Percentiles rank a stretch among this genome's conserved stretches.
Conservation (phyloP, 768 basidiomycete genomes). For the Chalciporus piperatus region DNA sequence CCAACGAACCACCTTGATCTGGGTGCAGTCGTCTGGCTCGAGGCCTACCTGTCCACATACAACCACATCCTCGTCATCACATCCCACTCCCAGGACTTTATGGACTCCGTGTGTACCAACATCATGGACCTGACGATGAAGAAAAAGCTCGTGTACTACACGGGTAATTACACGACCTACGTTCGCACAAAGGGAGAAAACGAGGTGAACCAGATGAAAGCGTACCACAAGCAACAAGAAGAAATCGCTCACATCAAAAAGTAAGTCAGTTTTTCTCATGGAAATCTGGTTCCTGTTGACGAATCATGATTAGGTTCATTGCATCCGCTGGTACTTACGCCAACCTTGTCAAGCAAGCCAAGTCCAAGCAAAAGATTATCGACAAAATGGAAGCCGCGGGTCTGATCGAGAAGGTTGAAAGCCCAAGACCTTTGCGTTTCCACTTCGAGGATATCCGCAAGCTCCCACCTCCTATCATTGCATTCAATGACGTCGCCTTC, state of each 20-base stretch:
- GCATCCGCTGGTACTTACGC: conserved; percentile 99
- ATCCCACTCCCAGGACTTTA: conserved; percentile 98
- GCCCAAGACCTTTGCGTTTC: conserved; percentile 73
- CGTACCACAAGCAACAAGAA: conserved; percentile 97
- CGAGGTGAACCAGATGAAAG: conserved; percentile 99
- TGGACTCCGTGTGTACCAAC: conserved; percentile 97
- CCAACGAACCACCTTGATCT: conserved; percentile 93
- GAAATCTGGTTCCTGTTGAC: conserved; percentile 8
- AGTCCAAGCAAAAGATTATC: conserved; percentile 99
- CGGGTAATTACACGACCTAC: conserved; percentile 96
- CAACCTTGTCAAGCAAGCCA: conserved; percentile 97
- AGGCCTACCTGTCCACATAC: conserved; percentile 96
- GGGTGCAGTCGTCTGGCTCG: conserved; percentile 97
- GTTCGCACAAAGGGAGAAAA: conserved; percentile 96
- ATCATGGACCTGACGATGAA: conserved; percentile 93
- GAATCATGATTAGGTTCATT: conserved; percentile 65
- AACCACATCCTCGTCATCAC: conserved; percentile 98
- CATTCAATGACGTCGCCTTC: conserved; percentile 93
- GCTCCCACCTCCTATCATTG: conserved; percentile 95
- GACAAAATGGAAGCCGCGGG: conserved; percentile 99
- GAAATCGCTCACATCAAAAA: conserved; percentile 99
- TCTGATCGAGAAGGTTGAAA: conserved; percentile 88
- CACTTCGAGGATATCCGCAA: conserved; percentile 94
- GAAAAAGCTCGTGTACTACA: conserved; percentile 93
- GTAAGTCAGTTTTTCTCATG: conserved; percentile 39